Evolutionary conservation across 1,284 basidiomycete genomes (phyloP), one percentile per base, ranked within the genome.

Genomic region (Spongispora temasekensis): DNA sequence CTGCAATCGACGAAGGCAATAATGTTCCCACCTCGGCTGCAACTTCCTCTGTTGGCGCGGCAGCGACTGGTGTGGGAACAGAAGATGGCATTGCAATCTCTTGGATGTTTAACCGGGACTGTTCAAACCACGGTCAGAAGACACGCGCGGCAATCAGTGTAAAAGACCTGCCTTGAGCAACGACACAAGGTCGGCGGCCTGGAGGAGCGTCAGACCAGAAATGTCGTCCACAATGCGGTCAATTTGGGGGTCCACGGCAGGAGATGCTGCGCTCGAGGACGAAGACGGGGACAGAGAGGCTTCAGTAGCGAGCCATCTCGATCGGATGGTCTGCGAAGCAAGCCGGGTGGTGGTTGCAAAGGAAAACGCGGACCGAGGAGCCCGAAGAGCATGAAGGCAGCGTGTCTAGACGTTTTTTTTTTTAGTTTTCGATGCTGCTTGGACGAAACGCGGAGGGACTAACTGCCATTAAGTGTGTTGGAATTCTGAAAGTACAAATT

Each of bases 71-170:
- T 3, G 83, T 79, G 1, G 87, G 81, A 5, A 89, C 84, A 9
- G 90, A 80, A 2, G 91, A 80, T 40, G 96, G 95, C 86, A 98
- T 89, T 31, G 95, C 95, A 72, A 99, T 94, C 79, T 99, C 97
- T 77, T 96, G 94, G 68, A 99, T 99, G 78, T 99, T 99, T 62
- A 99, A 78, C 64, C 93, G 89, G 60, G 93, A 85, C 95, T 97
- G 55, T 30, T 10, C 1, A 21, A 25, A n/a, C n/a, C n/a, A n/a
- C 7, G 23, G 25, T 1, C 23, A 48, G 27, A 27, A 17, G 46
- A 25, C 15, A 48, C 25, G 17, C 12, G 27, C 34, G 44, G 34
- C 8, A 8, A 48, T 40, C 21, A 57, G 42, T 17, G 13, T 30
- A 50, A 9, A 34, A 31, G 23, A 60, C 77, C 73, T 77, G 93